These are phyloP conservation scores for Trichoderma citrinoviride DNA, from an alignment of 2,329 filamentous ascomycete genomes.

Conservation along the genomic window DNA sequence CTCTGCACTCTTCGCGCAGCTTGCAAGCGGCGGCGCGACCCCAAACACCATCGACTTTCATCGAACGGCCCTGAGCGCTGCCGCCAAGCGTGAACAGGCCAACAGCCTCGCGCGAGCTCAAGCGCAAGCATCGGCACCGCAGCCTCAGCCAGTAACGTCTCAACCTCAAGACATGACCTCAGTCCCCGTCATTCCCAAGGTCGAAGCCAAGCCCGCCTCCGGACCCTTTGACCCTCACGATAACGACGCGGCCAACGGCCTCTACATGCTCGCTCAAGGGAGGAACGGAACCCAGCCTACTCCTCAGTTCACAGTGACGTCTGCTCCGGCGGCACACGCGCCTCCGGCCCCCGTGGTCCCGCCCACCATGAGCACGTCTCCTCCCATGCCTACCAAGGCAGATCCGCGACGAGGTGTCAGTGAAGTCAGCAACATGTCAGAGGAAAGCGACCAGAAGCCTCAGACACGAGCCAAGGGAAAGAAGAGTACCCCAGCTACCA, in stretches of 20 bases:
- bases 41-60: constrained; percentile 93
- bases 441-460: constrained; percentile 69
- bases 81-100: constrained; percentile 57
- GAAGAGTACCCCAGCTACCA: constrained; percentile 55
- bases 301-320: constrained; percentile 47
- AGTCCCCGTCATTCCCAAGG: constrained; percentile 42
- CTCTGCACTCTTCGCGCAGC: constrained; percentile 74
- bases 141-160: constrained; percentile 41
- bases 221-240: constrained; percentile 85
- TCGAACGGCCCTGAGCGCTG: constrained; percentile 81
- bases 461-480: constrained; percentile 67
- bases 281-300: constrained; percentile 53
- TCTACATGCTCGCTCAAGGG: constrained; percentile 81
- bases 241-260: constrained; percentile 90
- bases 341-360: constrained; percentile 44
- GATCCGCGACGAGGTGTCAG: constrained; percentile 56
- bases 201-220: constrained; percentile 49
- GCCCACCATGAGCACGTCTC: constrained; percentile 44
- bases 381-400: constrained; percentile 51
- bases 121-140: constrained; percentile 28
- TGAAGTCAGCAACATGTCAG: constrained; percentile 69
- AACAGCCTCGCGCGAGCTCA: constrained; percentile 31
- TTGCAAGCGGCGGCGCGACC: constrained; percentile 79
- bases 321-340: constrained; percentile 49
- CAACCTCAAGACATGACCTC: constrained; percentile 54